Evolutionary conservation across 2,329 filamentous ascomycete species (phyloP).

Genomic region (Fusarium temperatum): DNA sequence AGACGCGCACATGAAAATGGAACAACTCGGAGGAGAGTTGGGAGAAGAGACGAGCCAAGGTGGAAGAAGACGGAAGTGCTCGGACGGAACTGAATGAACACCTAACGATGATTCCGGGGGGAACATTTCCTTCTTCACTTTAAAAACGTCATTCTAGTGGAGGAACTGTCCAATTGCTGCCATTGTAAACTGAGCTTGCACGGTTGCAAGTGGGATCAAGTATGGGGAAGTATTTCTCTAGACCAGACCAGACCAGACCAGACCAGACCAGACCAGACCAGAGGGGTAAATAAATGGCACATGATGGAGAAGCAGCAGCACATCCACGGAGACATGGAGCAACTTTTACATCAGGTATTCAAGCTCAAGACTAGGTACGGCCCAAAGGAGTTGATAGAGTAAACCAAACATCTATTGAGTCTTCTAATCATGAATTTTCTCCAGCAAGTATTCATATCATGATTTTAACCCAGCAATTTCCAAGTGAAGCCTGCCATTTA

Average conservation of each 20-base stretch:
- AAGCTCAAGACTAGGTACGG: conserved; percentile 9
- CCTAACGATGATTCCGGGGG: conserved; percentile 27
- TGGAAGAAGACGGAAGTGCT: conserved; percentile 37
- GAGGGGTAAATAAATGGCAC: conserved; percentile 5
- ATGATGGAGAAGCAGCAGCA: conserved; percentile 27
- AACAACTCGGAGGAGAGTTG: conserved; percentile 15
- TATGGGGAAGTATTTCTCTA: conserved; percentile 31
- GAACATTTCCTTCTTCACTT: background rate
- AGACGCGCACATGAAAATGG: conserved; percentile 25
- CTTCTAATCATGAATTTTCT: background rate
- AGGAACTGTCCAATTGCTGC: conserved; percentile 18
- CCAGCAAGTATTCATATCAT: background rate
- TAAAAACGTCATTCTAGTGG: conserved; percentile 36
- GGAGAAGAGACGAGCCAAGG: background rate
- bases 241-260: background rate
- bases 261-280: background rate
- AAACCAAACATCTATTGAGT: background rate
- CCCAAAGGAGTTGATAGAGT: background rate
- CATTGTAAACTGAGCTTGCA: conserved; percentile 4
- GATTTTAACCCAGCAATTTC: background rate
- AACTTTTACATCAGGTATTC: background rate
- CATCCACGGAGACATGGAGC: conserved; percentile 26
- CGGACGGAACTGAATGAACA: conserved; percentile 27
- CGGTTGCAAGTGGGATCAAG: conserved; percentile 32
- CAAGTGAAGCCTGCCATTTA: background rate